Evolutionary conservation across 2,329 filamentous ascomycete genomes (phyloP).

Genomic region (Colletotrichum ledebouriae): DNA sequence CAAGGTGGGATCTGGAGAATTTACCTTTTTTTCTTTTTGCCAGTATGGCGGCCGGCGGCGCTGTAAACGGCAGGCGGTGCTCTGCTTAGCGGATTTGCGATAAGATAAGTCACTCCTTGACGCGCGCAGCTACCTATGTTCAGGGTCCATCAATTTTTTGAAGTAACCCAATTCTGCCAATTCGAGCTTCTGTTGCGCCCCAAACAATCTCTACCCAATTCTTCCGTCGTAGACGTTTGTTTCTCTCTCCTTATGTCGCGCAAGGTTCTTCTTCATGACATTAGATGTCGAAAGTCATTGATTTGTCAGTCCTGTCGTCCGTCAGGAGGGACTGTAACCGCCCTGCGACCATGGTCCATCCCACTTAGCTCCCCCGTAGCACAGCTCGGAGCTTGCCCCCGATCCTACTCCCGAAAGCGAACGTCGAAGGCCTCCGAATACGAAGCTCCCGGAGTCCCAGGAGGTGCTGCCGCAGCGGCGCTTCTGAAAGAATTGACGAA

Average conservation of each 20-base stretch:
- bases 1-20: conserved; percentile 48
- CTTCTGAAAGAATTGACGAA: conserved; percentile 45
- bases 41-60: conserved; percentile 40
- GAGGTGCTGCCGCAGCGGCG: conserved; percentile 25
- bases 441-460: no score
- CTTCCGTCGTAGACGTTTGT: conserved; percentile 14
- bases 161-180: background rate
- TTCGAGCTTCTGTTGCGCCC: conserved; percentile 15
- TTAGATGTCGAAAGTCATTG: conserved; percentile 51
- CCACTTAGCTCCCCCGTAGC: conserved; percentile 51
- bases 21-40: conserved; percentile 57
- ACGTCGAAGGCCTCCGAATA: background rate
- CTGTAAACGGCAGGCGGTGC: conserved; percentile 51
- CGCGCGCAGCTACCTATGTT: conserved; percentile 20
- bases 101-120: conserved; percentile 40
- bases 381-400: conserved; percentile 32
- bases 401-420: conserved; percentile 3
- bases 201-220: conserved; percentile 2
- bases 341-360: conserved; percentile 48
- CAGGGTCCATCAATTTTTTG: conserved; percentile 42
- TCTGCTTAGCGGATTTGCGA: background rate
- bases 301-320: conserved; percentile 56
- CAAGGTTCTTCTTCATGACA: conserved; percentile 50
- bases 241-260: conserved; percentile 42
- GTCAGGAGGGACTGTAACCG: conserved; percentile 47